Evolutionary conservation across 768 basidiomycete genomes (phyloP).

Genomic region (Daedaleopsis nitida): DNA sequence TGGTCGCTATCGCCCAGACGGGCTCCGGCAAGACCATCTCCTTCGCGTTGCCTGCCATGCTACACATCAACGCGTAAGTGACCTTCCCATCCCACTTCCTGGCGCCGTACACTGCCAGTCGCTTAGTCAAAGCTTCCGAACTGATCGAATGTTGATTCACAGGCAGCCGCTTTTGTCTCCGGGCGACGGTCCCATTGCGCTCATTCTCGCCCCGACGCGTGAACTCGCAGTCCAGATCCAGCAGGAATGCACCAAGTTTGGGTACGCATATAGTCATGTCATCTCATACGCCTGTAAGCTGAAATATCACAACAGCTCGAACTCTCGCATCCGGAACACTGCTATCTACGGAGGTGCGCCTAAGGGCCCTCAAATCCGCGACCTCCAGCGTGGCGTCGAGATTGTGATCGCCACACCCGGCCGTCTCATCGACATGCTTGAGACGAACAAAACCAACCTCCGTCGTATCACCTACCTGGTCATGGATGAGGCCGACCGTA

Average conservation of each 20-base stretch:
- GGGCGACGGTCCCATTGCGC: slow-evolving; percentile 96
- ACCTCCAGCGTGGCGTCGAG: slow-evolving; percentile 95
- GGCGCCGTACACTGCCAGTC: slow-evolving; percentile 9
- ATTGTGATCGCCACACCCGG: slow-evolving; percentile 99
- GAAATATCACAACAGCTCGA: slow-evolving; percentile 49
- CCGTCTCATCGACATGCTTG: slow-evolving; percentile 98
- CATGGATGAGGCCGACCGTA: slow-evolving; percentile 99
- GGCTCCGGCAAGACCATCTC: slow-evolving; percentile 99
- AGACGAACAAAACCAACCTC: slow-evolving; percentile 94
- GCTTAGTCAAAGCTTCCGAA: not conserved
- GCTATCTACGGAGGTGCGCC: slow-evolving; percentile 99
- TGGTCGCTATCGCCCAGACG: slow-evolving; percentile 97
- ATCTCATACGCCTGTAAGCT: not conserved
- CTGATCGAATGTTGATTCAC: not conserved
- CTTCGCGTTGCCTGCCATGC: slow-evolving; percentile 98
- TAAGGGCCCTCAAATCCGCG: slow-evolving; percentile 97
- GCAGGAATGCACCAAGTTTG: slow-evolving; percentile 98
- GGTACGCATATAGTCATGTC: slow-evolving; percentile 47
- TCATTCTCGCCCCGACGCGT: slow-evolving; percentile 96
- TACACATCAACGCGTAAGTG: slow-evolving; percentile 97
- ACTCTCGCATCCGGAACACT: slow-evolving; percentile 96
- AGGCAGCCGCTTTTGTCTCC: slow-evolving; percentile 91
- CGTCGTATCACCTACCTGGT: slow-evolving; percentile 96
- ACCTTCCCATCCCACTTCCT: not conserved
- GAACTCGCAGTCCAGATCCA: slow-evolving; percentile 99